Evolutionary conservation across 768 basidiomycete species (phyloP).

Genomic region (Kwoniella botswanensis): DNA sequence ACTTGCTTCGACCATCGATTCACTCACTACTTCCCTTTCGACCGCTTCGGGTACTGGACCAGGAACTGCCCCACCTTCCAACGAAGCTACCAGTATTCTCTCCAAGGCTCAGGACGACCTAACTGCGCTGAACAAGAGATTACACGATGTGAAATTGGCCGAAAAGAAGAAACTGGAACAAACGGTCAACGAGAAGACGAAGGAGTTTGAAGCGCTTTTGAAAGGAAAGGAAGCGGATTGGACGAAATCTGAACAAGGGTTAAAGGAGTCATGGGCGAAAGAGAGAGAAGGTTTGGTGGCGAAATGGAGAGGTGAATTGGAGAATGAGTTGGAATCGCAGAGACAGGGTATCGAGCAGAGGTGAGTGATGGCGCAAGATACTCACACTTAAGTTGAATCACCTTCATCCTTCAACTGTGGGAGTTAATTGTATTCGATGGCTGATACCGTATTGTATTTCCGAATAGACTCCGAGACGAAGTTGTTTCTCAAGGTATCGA

Average conservation of each 20-base stretch:
- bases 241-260: slow-evolving; percentile 81
- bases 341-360: slow-evolving; percentile 93
- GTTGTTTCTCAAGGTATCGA: slow-evolving; percentile 97
- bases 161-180: slow-evolving; percentile 72
- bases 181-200: slow-evolving; percentile 77
- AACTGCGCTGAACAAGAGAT: slow-evolving; percentile 72
- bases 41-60: slow-evolving; percentile 49
- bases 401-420: neutral
- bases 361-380: slow-evolving; percentile 59
- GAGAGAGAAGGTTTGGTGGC: slow-evolving; percentile 75
- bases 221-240: slow-evolving; percentile 85
- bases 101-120: slow-evolving; percentile 81
- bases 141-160: slow-evolving; percentile 78
- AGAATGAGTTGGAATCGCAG: slow-evolving; percentile 81
- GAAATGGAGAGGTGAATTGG: slow-evolving; percentile 82
- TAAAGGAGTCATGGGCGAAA: slow-evolving; percentile 77
- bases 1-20: slow-evolving; percentile 89
- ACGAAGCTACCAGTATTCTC: slow-evolving; percentile 63
- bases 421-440: neutral
- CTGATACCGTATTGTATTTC: slow-evolving; percentile 5
- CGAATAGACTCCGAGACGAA: slow-evolving; percentile 80
- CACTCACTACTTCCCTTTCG: slow-evolving; percentile 81
- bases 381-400: neutral
- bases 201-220: slow-evolving; percentile 67
- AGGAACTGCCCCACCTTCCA: slow-evolving; percentile 15